Base-by-base conservation (phyloP, 2,329 filamentous ascomycete genomes). In the Stemphylium beticola region DNA sequence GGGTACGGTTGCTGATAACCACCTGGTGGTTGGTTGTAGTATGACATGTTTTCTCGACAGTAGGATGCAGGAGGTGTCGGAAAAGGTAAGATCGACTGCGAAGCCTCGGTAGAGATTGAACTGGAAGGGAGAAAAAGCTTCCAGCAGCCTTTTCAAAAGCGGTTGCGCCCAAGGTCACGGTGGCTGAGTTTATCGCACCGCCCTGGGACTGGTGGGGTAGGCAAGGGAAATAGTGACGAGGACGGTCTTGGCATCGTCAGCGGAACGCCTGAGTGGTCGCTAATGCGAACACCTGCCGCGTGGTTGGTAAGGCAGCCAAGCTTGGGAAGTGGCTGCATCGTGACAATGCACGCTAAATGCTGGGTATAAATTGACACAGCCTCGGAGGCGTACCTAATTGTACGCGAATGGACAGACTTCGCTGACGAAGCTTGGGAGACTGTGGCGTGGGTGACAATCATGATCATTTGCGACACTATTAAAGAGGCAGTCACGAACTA, bases 1-100 rank as follows among this genome's bases (percentile, higher is more conserved):
- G 66, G 67, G 49, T 67, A 62, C 40, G 67, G 67, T 29, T 67
- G 68, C 32, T 64, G 64, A 45, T 69, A 72, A 32, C 68, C 69
- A 17, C 64, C 66, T 12, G 57, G 64, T 44, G 63, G 69, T 40
- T 71, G 67, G 43, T 67, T 59, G 58, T 72, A 65, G 53, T 71
- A 64, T 32, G 67, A 62, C 68, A 71, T 71, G 18, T 18, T 15
- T 34, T 40, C 37, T 33, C n/a, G 40, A 18, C 36, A 50, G 29
- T 26, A 31, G 20, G 31, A 17, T 33, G 31, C 37, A 29, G 12
- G 15, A 39, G 15, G n/a, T 17, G 22, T 37, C 18, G 37, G 17
- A 52, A 24, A 8, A 43, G 44, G 18, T 32, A 33, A 36, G 44
- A 32, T 17, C 37, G 32, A n/a, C 22, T 36, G 41, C 40, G 50